These are phyloP conservation scores for Alternaria angustiovoidea DNA, from an alignment of 2,329 filamentous ascomycete genomes.

Conservation along the genomic window DNA sequence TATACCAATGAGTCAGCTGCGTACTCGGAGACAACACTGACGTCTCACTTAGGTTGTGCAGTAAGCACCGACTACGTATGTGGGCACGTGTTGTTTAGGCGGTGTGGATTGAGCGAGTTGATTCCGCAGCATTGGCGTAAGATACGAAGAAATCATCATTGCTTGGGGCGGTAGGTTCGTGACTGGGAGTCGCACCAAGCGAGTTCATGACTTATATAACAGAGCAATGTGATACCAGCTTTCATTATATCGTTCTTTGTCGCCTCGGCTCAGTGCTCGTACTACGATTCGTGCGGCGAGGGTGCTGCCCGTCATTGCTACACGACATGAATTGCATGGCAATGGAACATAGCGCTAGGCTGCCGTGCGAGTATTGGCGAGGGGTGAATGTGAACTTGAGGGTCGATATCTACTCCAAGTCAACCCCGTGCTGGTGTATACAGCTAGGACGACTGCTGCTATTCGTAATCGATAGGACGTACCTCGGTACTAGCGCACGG, in stretches of 20 bases:
- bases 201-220: constrained; percentile 4
- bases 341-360: constrained; percentile 10
- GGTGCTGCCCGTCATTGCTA: constrained; percentile 18
- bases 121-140: constrained; percentile 3
- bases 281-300: background rate
- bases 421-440: background rate
- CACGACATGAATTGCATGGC: constrained; percentile 17
- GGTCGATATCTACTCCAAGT: background rate
- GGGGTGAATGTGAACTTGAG: background rate
- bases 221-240: constrained; percentile 17
- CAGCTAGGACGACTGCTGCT: background rate
- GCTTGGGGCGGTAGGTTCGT: constrained; percentile 1
- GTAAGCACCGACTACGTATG: constrained; percentile 28
- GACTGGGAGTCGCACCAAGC: constrained; percentile 1
- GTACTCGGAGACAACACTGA: constrained; percentile 24
- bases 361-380: constrained; percentile 1
- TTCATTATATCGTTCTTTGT: background rate
- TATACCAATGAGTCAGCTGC: constrained; percentile 55
- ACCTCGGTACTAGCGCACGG: constrained; percentile 1
- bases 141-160: constrained; percentile 6
- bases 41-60: constrained; percentile 45
- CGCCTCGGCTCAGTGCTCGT: constrained; percentile 1
- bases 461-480: background rate
- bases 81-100: constrained; percentile 10
- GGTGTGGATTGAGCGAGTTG: constrained; percentile 2